These are phyloP conservation scores for Paxillus ammoniavirescens DNA, from an alignment of 768 basidiomycete genomes.

Conservation along the genomic window DNA sequence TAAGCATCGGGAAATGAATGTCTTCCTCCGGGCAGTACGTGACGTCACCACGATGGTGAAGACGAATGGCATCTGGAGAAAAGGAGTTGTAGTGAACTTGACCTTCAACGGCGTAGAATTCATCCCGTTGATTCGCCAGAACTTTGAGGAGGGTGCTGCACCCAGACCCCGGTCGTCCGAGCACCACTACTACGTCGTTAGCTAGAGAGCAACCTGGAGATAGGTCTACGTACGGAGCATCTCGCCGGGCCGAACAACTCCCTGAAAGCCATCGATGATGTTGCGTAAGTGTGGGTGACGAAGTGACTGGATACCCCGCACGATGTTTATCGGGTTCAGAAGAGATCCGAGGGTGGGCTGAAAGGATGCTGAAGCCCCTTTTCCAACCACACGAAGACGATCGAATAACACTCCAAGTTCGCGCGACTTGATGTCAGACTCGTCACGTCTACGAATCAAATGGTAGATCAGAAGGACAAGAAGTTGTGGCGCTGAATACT, in stretches of 20 bases:
- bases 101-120: constrained; percentile 68
- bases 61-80: constrained; percentile 57
- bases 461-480: not conserved
- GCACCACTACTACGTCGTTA: constrained; percentile 53
- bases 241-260: constrained; percentile 58
- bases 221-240: constrained; percentile 57
- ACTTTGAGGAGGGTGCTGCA: constrained; percentile 83
- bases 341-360: constrained; percentile 63
- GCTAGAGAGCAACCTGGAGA: not conserved
- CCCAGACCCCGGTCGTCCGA: constrained; percentile 83
- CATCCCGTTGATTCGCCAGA: constrained; percentile 71
- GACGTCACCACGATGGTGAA: constrained; percentile 75
- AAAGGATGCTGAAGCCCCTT: constrained; percentile 53
- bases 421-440: constrained; percentile 48
- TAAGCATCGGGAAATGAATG: constrained; percentile 81
- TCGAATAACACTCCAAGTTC: constrained; percentile 63
- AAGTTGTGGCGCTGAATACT: not conserved
- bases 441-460: constrained; percentile 37
- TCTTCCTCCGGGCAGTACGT: constrained; percentile 85
- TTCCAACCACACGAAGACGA: constrained; percentile 56
- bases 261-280: constrained; percentile 53
- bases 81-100: constrained; percentile 77
- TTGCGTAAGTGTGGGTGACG: constrained; percentile 62
- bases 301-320: constrained; percentile 41
- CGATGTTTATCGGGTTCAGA: constrained; percentile 50